phyloP scores from a whole-genome alignment of 1,284 basidiomycete genomes.

The Naganishia cerealis region DNA sequence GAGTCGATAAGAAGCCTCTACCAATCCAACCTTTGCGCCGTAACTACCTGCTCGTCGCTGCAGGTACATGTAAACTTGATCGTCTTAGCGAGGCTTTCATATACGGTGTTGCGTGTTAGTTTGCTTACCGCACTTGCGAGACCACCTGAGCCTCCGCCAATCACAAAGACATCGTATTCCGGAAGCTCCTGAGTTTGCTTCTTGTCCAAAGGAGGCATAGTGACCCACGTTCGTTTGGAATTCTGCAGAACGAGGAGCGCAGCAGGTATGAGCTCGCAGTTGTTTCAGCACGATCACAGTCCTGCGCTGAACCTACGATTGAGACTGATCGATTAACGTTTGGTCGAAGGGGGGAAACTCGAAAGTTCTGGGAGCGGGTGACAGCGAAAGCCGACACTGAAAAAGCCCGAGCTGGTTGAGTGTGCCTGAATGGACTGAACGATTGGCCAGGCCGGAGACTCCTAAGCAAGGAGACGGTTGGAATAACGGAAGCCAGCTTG shows the following conservation, averaged over 20 bases:
- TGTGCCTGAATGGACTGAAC: background rate
- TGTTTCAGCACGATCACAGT: background rate
- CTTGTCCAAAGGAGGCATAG: constrained; percentile 52
- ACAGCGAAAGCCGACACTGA: background rate
- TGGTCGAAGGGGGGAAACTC: background rate
- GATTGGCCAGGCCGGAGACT: constrained; percentile 11
- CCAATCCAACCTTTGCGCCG: constrained; percentile 84
- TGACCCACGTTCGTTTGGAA: constrained; percentile 33
- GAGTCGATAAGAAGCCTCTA: constrained; percentile 73
- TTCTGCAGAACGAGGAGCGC: background rate
- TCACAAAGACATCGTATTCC: constrained; percentile 53
- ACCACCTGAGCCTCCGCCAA: constrained; percentile 54
- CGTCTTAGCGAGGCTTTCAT: background rate
- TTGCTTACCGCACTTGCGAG: constrained; percentile 51
- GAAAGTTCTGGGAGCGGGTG: background rate
- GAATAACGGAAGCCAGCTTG: constrained; percentile 24
- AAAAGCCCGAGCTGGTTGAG: constrained; percentile 11
- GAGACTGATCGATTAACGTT: background rate
- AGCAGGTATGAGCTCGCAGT: background rate
- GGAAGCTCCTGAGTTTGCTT: constrained; percentile 44
- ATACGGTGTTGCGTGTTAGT: background rate
- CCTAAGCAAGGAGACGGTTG: constrained; percentile 7
- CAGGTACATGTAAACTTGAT: background rate
- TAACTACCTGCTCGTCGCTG: constrained; percentile 81
- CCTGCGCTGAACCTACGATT: background rate